Evolutionary conservation across 345 rosid genomes (phyloP), one percentile per base, ranked within the genome.

Genomic region (Gossypium thurberi): DNA sequence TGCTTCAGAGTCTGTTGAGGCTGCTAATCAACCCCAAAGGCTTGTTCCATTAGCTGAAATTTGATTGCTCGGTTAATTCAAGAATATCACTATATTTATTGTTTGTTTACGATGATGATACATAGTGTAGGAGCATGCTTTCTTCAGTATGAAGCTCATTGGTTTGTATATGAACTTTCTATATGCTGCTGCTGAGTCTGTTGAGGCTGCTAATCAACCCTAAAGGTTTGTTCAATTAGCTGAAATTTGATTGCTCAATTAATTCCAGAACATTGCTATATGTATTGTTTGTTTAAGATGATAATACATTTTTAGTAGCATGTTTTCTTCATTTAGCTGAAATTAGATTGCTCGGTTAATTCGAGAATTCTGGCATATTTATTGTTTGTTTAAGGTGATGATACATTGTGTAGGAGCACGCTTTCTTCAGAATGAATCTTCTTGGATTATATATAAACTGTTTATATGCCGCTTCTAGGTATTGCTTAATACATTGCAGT

Each of bases 141-240:
- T 43, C 47, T 43, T 43, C 47, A 6, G 10, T 43, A 43, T 10
- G 47, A 43, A 43, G 8, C 47, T 43, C 11, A 2, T 43, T 43
- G 47, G 47, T 43, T 43, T 43, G 11, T 43, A 43, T 43, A 43
- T 43, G 2, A 43, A 43, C 47, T 43, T 7, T 9, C 11, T 43
- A 43, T 43, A 43, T 43, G 33, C 33, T 28, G 33, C 33, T 28
- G 33, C 33, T 28, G 33, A 28, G 21, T 48, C 72, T 72, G 73
- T 53, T 33, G 80, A 76, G 20, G 33, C 76, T 10, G 53, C 21
- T 64, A 23, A 47, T 64, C 25, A 72, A 51, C 81, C 75, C 8
- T 70, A 69, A 44, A 83, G 84, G 88, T 52, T 80, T 78, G 69
- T 72, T 73, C 69, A 23, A 5, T 65, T 70, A n/a, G 3, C 15